Base-by-base conservation (phyloP, 129 eudicot species). In the Calendula officinalis region DNA sequence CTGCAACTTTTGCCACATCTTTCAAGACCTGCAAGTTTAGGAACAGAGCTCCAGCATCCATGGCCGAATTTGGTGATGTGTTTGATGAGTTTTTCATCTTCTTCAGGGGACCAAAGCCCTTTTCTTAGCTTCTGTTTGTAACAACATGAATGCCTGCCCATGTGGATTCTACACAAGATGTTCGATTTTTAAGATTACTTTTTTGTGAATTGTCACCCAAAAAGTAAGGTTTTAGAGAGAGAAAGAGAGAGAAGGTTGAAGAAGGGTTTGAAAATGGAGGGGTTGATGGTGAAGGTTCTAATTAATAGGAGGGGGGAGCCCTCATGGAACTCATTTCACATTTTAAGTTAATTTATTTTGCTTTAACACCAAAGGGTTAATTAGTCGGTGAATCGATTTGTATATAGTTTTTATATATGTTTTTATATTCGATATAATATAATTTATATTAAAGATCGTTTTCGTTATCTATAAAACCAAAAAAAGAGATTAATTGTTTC, bases 11-110 rank as follows among this genome's bases (percentile, higher is more conserved):
- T 85, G 54, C 98, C 98, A 61, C 98, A 92, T 82, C 96, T 83
- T 61, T 92, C 96, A 44, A 92, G 86, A 13, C 96, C 98, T 54
- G 96, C 96, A 27, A 88, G 94, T 71, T 92, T 92, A 48, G 98
- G 98, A 42, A 92, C 98, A 65, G 98, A 92, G 60, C 96, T 92
- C 98, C 98, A 92, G 34, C 98, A 92, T 45, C 98, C 96, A 83
- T 92, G 98, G 57, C 96, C 98, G 58, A 71, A 85, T 38, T 83
- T 80, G 0, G 85, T 85, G 34, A 92, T 92, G 65, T 92, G 98
- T 51, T 78, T 81, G 39, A 85, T 80, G 66, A 92, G 98, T 48
- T 92, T 92, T 66, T 88, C 98, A 79, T 92, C 98, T 88, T 92
- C 98, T 64, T 92, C 98, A 13, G 98, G 98, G 51, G 98, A 92